Evolutionary conservation across 371 early-diverging fungal genomes (phyloP), one percentile per base, ranked within the genome.

Genomic region (Syncephalis plumigaleata): DNA sequence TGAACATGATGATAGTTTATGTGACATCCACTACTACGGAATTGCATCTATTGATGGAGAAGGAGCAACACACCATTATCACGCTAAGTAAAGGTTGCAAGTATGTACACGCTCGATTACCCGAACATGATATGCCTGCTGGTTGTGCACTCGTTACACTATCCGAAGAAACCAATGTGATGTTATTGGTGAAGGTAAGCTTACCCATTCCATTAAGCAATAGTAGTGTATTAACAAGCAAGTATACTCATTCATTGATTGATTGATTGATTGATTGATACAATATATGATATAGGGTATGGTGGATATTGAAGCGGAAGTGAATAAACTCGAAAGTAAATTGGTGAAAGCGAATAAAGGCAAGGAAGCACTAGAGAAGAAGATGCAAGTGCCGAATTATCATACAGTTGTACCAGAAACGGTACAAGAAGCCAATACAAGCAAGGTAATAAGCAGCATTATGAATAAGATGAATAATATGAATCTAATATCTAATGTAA

Each of bases 301-400:
- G 49, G 77, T 87, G n/a, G 78, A 87, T 56, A 72, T 88, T 50
- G 79, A 77, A 50, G 71, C 68, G 24, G 89, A 88, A 61, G 66
- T 88, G 27, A 53, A 53, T 42, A 84, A 84, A 60, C 59, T 86
- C 42, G 65, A 77, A 49, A 65, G 65, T 55, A 81, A 83, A 62
- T 45, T 76, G 36, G 60, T 52, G 47, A 84, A 81, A 65, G 64
- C 69, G 9, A 48, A 56, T 27, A 68, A 73, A 52, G 55, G 63
- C 11, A 55, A 61, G 46, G 65, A 64, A 9, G 64, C 60, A n/a
- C 57, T 72, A 31, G 39, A 52, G 36, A 71, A 74, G 57, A 77
- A 75, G 60, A 76, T 63, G 31, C 46, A 56, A 49, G 63, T 67
- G n/a, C 59, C 73, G 7, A 79, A 73, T 25, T 87, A 87, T 55